Conservation (phyloP, 1,139 yeast species). For the Geotrichum fermentans region DNA sequence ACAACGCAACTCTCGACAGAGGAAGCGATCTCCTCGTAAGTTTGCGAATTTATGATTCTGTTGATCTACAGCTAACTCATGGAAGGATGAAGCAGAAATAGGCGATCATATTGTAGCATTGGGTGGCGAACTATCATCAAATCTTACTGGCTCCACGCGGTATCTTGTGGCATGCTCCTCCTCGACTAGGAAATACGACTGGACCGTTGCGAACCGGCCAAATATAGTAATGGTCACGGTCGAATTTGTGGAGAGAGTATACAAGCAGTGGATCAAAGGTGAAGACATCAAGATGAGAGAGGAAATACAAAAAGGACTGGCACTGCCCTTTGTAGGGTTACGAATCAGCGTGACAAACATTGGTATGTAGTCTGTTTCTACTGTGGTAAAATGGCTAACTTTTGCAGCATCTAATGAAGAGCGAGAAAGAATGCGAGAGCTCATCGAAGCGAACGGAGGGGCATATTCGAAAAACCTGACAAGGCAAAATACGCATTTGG, state of each 20-base stretch:
- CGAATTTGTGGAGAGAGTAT: slow-evolving; percentile 44
- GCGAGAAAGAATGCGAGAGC: slow-evolving; percentile 38
- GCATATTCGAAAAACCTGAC: slow-evolving; percentile 54
- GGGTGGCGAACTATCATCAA: slow-evolving; percentile 61
- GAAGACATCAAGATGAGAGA: slow-evolving; percentile 38
- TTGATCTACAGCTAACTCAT: background rate
- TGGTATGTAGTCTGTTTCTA: slow-evolving; percentile 17
- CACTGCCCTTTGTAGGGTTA: slow-evolving; percentile 48
- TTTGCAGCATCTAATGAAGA: slow-evolving; percentile 21
- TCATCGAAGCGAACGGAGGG: slow-evolving; percentile 56
- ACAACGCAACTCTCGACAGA: slow-evolving; percentile 4
- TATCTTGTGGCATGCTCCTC: slow-evolving; percentile 61
- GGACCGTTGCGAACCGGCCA: slow-evolving; percentile 53
- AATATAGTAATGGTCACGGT: slow-evolving; percentile 57
- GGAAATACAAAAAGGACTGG: slow-evolving; percentile 31
- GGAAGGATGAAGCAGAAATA: slow-evolving; percentile 24
- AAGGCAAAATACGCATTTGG: slow-evolving; percentile 46
- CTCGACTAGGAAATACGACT: slow-evolving; percentile 62
- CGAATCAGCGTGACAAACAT: slow-evolving; percentile 54
- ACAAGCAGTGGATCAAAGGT: slow-evolving; percentile 53
- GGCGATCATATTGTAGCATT: slow-evolving; percentile 42
- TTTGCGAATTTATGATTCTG: background rate
- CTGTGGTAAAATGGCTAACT: background rate
- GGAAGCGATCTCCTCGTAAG: slow-evolving; percentile 10
- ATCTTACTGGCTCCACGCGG: slow-evolving; percentile 63